Evolutionary conservation across 106 monocot species (phyloP).

Genomic region (Dendrobium huoshanense): DNA sequence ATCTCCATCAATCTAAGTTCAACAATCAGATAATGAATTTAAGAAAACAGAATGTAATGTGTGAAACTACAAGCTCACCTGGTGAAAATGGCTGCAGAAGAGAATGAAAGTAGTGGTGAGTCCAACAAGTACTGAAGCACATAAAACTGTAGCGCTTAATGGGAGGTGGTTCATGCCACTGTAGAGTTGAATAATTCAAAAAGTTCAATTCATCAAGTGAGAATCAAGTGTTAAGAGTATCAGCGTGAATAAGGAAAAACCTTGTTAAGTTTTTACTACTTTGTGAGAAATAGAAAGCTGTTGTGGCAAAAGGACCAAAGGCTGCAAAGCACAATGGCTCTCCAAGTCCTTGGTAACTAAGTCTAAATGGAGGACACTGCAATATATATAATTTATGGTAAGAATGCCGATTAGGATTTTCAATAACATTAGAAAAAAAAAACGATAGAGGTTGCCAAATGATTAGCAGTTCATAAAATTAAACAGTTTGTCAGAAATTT

Average conservation of each 20-base stretch:
- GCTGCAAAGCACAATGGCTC: slow-evolving; percentile 93
- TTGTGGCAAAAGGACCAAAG: slow-evolving; percentile 97
- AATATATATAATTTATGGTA: neutral
- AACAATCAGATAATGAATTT: neutral
- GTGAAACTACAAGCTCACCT: slow-evolving; percentile 36
- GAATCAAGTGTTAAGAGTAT: no score
- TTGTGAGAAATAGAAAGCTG: slow-evolving; percentile 82
- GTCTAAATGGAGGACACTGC: slow-evolving; percentile 91
- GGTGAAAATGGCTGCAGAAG: slow-evolving; percentile 99
- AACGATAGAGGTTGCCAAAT: neutral
- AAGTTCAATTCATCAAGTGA: neutral
- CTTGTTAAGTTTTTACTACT: slow-evolving; percentile 26
- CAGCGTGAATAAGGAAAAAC: slow-evolving; percentile 13
- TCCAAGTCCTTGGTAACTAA: slow-evolving; percentile 88
- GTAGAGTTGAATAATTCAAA: slow-evolving; percentile 9
- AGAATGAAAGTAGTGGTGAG: slow-evolving; percentile 89
- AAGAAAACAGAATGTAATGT: neutral
- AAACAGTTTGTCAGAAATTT: neutral
- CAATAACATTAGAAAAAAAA: neutral
- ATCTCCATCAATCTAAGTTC: slow-evolving; percentile 80
- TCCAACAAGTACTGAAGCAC: slow-evolving; percentile 83
- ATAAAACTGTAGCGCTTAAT: slow-evolving; percentile 39
- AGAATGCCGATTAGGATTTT: neutral
- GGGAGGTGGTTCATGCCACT: slow-evolving; percentile 41
- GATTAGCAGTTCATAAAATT: neutral